A percentile compares a stretch with the other conserved stretches of the same genome.
Evolutionary conservation across 148 eudicot genomes (phyloP).

Genomic region (Arbutus unedo): DNA sequence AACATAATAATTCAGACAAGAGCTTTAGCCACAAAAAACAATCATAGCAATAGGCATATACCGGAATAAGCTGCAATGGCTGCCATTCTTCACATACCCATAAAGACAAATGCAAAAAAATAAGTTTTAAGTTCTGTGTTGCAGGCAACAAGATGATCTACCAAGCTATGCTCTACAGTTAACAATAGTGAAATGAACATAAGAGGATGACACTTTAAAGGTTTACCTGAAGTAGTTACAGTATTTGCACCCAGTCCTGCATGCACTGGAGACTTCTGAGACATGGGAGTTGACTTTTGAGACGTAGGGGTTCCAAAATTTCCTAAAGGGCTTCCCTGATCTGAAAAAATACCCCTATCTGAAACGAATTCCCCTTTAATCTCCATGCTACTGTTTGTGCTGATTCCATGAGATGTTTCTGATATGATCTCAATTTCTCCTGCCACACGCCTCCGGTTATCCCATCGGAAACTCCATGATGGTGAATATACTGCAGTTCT

Average conservation of each 20-base stretch:
- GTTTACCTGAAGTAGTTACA: slow-evolving; percentile 31
- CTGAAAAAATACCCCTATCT: slow-evolving; percentile 23
- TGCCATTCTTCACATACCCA: background rate
- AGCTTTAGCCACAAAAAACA: background rate
- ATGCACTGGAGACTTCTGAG: slow-evolving; percentile 16
- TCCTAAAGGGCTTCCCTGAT: slow-evolving; percentile 26
- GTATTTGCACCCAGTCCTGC: slow-evolving; percentile 9
- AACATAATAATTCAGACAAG: background rate
- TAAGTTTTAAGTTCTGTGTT: background rate
- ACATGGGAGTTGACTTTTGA: slow-evolving; percentile 5
- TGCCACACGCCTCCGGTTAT: slow-evolving; percentile 46
- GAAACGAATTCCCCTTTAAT: slow-evolving; percentile 24
- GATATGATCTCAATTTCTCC: slow-evolving; percentile 34
- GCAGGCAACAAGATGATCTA: too few relatives aligned
- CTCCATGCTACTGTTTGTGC: slow-evolving; percentile 27
- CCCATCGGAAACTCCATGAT: slow-evolving; percentile 54
- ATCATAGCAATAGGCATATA: background rate
- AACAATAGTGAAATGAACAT: background rate
- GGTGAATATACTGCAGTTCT: slow-evolving; percentile 41
- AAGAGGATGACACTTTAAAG: background rate
- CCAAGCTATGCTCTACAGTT: background rate
- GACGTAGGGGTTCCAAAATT: slow-evolving; percentile 13
- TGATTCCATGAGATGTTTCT: slow-evolving; percentile 23
- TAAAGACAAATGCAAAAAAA: background rate
- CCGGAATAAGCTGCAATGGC: background rate